Conservation (phyloP, 1,139 yeast genomes). For the Yamadazyma sp. region DNA sequence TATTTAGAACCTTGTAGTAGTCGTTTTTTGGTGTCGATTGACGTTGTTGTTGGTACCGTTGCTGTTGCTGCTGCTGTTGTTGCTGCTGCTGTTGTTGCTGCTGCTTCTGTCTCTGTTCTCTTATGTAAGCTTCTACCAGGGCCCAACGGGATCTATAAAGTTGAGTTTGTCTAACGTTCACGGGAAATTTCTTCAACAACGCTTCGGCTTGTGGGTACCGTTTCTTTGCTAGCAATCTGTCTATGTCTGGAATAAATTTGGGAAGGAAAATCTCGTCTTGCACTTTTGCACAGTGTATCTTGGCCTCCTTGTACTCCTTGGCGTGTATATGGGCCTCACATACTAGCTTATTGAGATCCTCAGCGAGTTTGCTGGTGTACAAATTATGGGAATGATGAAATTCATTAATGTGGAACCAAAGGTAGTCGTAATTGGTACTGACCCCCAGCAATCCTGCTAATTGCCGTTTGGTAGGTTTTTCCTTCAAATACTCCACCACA, state of each 20-base stretch:
- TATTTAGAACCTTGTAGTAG: slow-evolving; percentile 77
- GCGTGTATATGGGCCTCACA: slow-evolving; percentile 49
- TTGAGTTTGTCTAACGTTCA: slow-evolving; percentile 40
- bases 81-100: slow-evolving; percentile 54
- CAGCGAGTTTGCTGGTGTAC: slow-evolving; percentile 19
- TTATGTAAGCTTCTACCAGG: slow-evolving; percentile 22
- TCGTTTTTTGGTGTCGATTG: slow-evolving; percentile 58
- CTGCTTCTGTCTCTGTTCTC: slow-evolving; percentile 40
- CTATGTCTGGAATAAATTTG: slow-evolving; percentile 45
- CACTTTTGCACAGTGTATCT: slow-evolving; percentile 33
- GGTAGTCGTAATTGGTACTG: slow-evolving; percentile 35
- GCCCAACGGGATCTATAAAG: slow-evolving; percentile 31
- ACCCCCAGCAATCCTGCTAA: slow-evolving; percentile 27
- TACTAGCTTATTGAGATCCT: slow-evolving; percentile 38
- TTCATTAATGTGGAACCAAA: slow-evolving; percentile 23
- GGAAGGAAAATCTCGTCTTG: slow-evolving; percentile 41
- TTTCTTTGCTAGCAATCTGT: slow-evolving; percentile 37
- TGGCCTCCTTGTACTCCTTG: slow-evolving; percentile 28
- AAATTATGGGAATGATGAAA: slow-evolving; percentile 15
- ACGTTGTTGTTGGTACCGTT: slow-evolving; percentile 42
- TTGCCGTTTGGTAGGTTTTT: slow-evolving; percentile 31
- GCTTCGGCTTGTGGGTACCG: slow-evolving; percentile 44
- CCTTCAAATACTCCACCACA: slow-evolving; percentile 24
- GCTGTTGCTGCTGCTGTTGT: slow-evolving; percentile 39
- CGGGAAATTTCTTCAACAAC: slow-evolving; percentile 28